A percentile compares a stretch with the other conserved stretches of the same genome.
These are phyloP conservation scores for Lichtheimia ramosa DNA, from an alignment of 371 early-diverging fungal genomes.

Conservation along the genomic window DNA sequence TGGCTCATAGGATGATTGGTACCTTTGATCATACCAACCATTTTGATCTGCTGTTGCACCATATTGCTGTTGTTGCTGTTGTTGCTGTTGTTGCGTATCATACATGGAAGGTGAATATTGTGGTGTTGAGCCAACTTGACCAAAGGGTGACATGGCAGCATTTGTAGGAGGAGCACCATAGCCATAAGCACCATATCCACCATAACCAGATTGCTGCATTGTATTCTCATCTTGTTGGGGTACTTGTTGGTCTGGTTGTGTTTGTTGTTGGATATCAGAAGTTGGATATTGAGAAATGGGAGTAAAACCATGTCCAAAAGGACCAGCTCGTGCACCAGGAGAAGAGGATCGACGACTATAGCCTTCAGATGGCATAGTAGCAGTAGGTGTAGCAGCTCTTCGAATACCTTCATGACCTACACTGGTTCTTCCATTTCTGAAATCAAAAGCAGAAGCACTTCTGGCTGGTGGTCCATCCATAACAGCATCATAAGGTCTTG, in stretches of 20 bases:
- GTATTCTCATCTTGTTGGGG: not conserved
- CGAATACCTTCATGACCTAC: conserved; percentile 21
- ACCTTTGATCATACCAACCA: conserved; percentile 9
- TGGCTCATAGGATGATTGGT: conserved; percentile 3
- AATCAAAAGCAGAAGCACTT: conserved; percentile 31
- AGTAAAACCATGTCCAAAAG: conserved; percentile 14
- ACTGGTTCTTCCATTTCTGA: conserved; percentile 15
- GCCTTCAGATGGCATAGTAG: conserved; percentile 13
- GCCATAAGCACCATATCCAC: conserved; percentile 20
- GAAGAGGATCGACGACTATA: conserved; percentile 14
- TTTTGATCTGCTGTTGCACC: not conserved
- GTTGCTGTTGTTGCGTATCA: not conserved
- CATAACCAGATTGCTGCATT: conserved; percentile 2
- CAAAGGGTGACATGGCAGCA: conserved; percentile 36
- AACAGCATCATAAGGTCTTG: conserved; percentile 14
- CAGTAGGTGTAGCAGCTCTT: conserved; percentile 26
- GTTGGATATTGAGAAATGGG: conserved; percentile 7
- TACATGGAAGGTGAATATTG: not conserved
- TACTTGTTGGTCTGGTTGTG: not conserved
- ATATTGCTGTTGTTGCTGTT: not conserved
- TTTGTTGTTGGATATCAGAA: conserved; percentile 4
- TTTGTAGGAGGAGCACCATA: conserved; percentile 22
- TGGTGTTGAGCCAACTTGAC: conserved; percentile 6
- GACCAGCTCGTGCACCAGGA: conserved; percentile 12
- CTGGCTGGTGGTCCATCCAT: conserved; percentile 22